Base-by-base conservation (phyloP, 2,329 filamentous ascomycete species). In the Fusarium camptoceras region DNA sequence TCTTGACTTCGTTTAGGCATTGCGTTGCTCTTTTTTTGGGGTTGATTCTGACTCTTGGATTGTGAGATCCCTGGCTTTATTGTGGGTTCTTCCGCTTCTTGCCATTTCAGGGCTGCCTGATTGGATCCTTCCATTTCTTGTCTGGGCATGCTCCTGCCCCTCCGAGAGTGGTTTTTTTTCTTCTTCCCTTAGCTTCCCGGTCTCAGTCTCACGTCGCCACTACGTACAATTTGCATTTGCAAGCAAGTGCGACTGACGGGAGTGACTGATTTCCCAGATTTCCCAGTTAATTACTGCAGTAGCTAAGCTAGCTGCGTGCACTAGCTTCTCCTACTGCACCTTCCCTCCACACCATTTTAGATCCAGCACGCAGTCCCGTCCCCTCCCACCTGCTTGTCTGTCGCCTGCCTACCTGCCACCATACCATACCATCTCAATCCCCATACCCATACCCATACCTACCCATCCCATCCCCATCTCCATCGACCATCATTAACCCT, bases 311-410 rank as follows among this genome's bases (percentile, higher is more conserved):
- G 53, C 53, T 55, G 42, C 42, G 18, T 7, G 65, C 57, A 66
- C 72, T 70, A 63, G 57, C 68, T 66, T 44, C 43, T 61, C 69
- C 70, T 73, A 72, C 70, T 73, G 70, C 70, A 73, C 48, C 66
- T 66, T 71, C 64, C 70, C 70, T 71, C 72, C 69, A 72, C 58
- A 72, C 72, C 70, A 68, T 73, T 73, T 65, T 49, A 66, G 48
- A 66, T 66, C 60, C 67, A 66, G 62, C 62, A 46, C 66, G 63
- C 66, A 65, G 66, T 73, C 73, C 72, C 73, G 69, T 74, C 73
- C 73, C 69, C 61, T 72, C 65, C 48, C 64, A 69, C 64, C 68
- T 72, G 48, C 68, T 55, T 43, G 41, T 53, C 66, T 55, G 22
- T 43, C 60, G 66, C 64, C 68, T 72, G 44, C 68, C 59, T 43